phyloP scores from a whole-genome alignment of 371 early-diverging fungal species.

The Zychaea mexicana region DNA sequence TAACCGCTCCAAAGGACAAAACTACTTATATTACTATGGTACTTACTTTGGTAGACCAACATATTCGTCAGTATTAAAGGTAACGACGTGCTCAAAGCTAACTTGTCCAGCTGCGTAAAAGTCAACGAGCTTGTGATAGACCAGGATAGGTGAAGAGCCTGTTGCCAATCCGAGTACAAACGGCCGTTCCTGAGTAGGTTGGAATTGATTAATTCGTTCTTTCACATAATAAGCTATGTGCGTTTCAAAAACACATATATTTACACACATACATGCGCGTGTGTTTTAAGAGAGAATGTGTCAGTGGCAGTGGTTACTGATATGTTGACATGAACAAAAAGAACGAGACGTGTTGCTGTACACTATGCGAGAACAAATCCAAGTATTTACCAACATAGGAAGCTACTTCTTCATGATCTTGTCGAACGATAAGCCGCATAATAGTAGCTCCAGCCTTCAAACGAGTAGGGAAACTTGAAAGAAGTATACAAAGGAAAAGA shows the following conservation, averaged over 20 bases:
- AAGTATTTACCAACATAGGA: slow-evolving; percentile 63
- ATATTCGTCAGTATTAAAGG: slow-evolving; percentile 82
- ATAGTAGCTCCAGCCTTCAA: too few species aligned
- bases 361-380: too few species aligned
- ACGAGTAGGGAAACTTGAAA: neutral
- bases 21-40: neutral
- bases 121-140: slow-evolving; percentile 70
- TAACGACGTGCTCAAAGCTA: slow-evolving; percentile 64
- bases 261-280: too few species aligned
- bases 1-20: neutral
- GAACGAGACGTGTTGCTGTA: too few species aligned
- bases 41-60: slow-evolving; percentile 42
- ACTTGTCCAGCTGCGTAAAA: slow-evolving; percentile 61
- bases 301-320: too few species aligned
- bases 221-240: slow-evolving; percentile 75
- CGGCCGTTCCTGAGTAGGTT: slow-evolving; percentile 73
- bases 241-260: too few species aligned
- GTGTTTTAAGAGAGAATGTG: neutral
- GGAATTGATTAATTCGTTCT: slow-evolving; percentile 79
- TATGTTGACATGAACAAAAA: too few species aligned
- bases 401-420: slow-evolving; percentile 68
- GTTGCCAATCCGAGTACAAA: slow-evolving; percentile 89
- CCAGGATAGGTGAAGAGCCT: slow-evolving; percentile 82
- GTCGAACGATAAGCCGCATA: slow-evolving; percentile 74
- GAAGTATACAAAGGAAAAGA: neutral